Base-by-base conservation (phyloP, 805 yeast genomes). In the Candida tammaniensis region DNA sequence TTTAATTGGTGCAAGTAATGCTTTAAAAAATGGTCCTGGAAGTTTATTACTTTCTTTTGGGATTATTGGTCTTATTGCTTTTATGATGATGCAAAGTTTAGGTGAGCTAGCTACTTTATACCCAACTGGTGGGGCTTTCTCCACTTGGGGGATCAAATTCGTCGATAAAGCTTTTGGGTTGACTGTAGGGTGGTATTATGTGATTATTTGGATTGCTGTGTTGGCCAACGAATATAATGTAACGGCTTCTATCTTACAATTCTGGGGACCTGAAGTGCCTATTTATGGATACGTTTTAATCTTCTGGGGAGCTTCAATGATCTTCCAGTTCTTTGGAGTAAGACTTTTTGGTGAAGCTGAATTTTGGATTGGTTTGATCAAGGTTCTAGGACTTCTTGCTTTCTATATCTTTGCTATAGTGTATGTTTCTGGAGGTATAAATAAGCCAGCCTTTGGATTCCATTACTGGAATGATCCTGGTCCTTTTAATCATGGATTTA, bases 151-250 rank as follows among this genome's bases (percentile, higher is more conserved):
- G 4, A 63, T 72, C 35, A 63, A 69, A 43, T 68, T 69, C 39
- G 64, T 76, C 5, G 78, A 77, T 33, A 67, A 62, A 31, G 81
- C 80, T 3, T 72, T 70, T 42, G 83, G 83, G 19, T 79, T 77
- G 7, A 64, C 80, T 1, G 60, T 76, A 14, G 76, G 79, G 1
- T 58, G 78, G 57, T 65, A 58, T 36, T 77, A 77, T 47, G 73
- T 69, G 12, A 68, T 77, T 15, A 57, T 77, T 27, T 77, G 82
- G 82, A 51, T 74, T 20, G 76, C 79, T 0, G 76, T 72, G 15
- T 55, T 73, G 42, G 70, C 78, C 27, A 66, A 73, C 21, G 81
- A 76, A 49, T 76, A 75, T 47, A 75, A 78, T 28, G 64, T 75
- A 4, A 63, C 72, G 24, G 72, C 79, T 2, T 59, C 76, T 4